Conservation (phyloP, 2,329 filamentous ascomycete species). For the Pyricularia sp. region DNA sequence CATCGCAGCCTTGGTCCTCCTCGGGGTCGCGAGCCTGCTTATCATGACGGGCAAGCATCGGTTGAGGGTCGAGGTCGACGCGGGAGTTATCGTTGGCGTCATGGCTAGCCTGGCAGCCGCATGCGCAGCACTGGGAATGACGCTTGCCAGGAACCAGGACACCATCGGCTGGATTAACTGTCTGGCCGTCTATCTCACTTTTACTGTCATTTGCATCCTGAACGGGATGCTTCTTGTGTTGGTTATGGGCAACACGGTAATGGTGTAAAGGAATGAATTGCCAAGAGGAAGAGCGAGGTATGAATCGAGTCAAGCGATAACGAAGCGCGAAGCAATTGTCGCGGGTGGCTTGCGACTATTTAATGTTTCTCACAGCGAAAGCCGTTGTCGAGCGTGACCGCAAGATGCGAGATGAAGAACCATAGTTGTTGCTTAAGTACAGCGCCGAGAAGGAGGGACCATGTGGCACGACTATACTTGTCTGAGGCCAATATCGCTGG, state of each 20-base stretch:
- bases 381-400: not conserved
- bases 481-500: not conserved
- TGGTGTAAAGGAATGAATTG: not conserved
- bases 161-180: constrained; percentile 31
- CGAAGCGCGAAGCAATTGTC: not conserved
- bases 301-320: no score
- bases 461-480: not conserved
- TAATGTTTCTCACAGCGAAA: not conserved
- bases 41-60: constrained; percentile 59
- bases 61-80: constrained; percentile 62
- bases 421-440: no score
- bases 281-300: not conserved
- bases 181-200: constrained; percentile 30
- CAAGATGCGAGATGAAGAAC: not conserved
- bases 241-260: constrained; percentile 29
- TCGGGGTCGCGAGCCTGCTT: constrained; percentile 55
- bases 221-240: constrained; percentile 43
- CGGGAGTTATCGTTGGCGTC: constrained; percentile 60
- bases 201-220: constrained; percentile 35
- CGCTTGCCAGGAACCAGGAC: constrained; percentile 42
- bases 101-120: constrained; percentile 57
- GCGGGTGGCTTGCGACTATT: not conserved
- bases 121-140: constrained; percentile 49
- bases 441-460: no score
- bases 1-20: constrained; percentile 49